These are phyloP conservation scores for Chondrostereum purpureum DNA, from an alignment of 1,284 basidiomycete species.

Conservation along the genomic window DNA sequence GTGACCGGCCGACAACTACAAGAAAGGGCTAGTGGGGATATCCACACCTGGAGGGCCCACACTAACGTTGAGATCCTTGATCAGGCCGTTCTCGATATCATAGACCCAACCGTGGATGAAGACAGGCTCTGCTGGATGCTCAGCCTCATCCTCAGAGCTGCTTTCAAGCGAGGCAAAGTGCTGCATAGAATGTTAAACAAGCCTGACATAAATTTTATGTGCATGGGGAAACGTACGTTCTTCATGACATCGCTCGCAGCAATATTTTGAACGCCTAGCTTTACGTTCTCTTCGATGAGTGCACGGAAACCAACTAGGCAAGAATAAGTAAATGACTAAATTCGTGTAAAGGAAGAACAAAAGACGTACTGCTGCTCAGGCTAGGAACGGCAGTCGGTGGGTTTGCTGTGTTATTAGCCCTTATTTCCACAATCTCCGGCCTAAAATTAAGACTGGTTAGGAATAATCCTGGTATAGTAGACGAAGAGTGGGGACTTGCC, in stretches of 20 bases:
- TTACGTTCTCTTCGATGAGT: slow-evolving; percentile 76
- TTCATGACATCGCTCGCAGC: slow-evolving; percentile 55
- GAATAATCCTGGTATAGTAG: slow-evolving; percentile 23
- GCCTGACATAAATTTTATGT: too few species aligned
- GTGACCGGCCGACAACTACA: too few species aligned
- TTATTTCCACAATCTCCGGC: too few species aligned
- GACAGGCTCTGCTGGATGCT: slow-evolving; percentile 58
- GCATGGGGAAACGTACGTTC: slow-evolving; percentile 60
- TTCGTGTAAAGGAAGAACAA: slow-evolving; percentile 31
- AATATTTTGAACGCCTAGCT: slow-evolving; percentile 72
- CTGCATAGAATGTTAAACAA: too few species aligned
- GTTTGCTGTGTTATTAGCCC: slow-evolving; percentile 57
- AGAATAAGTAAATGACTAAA: too few species aligned
- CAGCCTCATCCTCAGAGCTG: too few species aligned
- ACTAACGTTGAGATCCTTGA: slow-evolving; percentile 64
- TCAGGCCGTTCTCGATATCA: slow-evolving; percentile 60
- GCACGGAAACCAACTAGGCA: slow-evolving; percentile 43
- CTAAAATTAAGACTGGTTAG: slow-evolving; percentile 28
- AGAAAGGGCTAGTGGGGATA: too few species aligned
- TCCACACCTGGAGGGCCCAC: too few species aligned
- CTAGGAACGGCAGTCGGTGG: slow-evolving; percentile 71
- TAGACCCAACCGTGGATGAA: slow-evolving; percentile 85
- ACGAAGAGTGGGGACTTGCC: slow-evolving; percentile 24
- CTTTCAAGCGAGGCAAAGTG: too few species aligned
- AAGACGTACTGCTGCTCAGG: slow-evolving; percentile 47